A percentile compares a stretch with the other conserved stretches of the same genome.
phyloP scores from a whole-genome alignment of 1,284 basidiomycete genomes.

The Phellinidium pouzarii region DNA sequence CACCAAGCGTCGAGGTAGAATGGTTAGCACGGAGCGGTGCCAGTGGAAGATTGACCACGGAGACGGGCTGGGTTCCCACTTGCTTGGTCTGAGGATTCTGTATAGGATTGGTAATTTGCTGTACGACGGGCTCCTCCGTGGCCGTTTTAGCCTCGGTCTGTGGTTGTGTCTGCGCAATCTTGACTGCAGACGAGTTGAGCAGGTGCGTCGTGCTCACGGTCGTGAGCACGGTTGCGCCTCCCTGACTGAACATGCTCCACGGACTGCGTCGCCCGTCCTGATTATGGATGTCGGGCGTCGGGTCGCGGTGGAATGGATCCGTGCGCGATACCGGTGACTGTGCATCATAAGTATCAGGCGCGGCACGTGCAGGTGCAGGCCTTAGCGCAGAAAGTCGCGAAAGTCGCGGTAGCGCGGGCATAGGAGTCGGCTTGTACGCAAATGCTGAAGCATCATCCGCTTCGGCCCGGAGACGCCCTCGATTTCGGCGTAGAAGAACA shows the following conservation, averaged over 20 bases:
- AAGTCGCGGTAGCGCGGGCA: background rate
- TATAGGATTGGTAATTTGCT: background rate
- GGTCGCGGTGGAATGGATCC: background rate
- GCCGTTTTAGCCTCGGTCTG: too few species aligned
- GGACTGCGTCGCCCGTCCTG: conserved; percentile 9
- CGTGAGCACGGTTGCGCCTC: conserved; percentile 12
- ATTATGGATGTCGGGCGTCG: background rate
- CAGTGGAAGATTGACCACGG: background rate
- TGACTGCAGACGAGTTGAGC: conserved; percentile 1
- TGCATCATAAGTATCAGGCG: background rate
- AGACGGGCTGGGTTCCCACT: background rate
- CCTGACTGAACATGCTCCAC: conserved; percentile 6
- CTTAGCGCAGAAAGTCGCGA: conserved; percentile 1
- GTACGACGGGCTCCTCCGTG: background rate
- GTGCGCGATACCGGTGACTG: background rate
- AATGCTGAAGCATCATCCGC: background rate
- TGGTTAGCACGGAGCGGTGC: conserved; percentile 2
- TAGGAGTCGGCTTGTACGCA: conserved; percentile 10
- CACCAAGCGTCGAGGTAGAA: background rate
- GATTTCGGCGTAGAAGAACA: background rate
- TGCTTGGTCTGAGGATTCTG: background rate
- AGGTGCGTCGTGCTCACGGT: conserved; percentile 5
- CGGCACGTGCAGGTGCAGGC: background rate
- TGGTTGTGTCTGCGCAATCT: background rate
- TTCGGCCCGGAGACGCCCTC: background rate